phyloP scores from a whole-genome alignment of 352 stramenopile species.

The Elongisporangium undulatum region DNA sequence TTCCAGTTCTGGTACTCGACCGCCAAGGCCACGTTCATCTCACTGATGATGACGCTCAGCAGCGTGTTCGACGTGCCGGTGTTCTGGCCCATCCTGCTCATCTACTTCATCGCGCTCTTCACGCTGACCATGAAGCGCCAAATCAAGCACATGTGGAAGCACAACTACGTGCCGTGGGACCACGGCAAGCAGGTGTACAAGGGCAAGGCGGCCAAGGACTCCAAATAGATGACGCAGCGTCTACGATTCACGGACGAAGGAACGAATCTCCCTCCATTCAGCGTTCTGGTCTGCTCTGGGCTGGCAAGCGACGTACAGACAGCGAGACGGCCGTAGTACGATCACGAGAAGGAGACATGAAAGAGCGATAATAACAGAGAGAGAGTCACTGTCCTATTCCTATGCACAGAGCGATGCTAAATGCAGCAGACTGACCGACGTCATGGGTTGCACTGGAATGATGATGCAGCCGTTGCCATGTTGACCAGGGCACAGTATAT shows the following conservation, averaged over 20 bases:
- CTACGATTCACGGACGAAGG: neutral
- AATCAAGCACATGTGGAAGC: constrained; percentile 99
- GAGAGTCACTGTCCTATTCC: neutral
- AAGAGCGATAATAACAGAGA: too few species aligned
- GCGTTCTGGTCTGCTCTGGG: too few species aligned
- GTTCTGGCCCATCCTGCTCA: constrained; percentile 98
- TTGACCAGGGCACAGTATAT: neutral
- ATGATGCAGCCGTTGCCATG: neutral
- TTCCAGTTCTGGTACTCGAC: constrained; percentile 99
- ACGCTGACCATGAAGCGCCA: constrained; percentile 99
- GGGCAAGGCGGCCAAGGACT: constrained; percentile 60
- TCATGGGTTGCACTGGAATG: neutral
- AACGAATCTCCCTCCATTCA: neutral
- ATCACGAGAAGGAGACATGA: too few species aligned
- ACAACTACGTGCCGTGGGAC: constrained; percentile 98
- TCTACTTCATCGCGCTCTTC: constrained; percentile 99
- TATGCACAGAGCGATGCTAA: neutral
- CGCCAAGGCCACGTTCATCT: constrained; percentile 88
- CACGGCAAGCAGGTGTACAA: constrained; percentile 97
- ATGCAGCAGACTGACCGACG: neutral
- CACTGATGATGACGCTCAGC: constrained; percentile 98
- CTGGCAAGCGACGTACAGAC: neutral
- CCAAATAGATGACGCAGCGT: constrained; percentile 46
- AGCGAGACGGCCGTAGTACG: too few species aligned
- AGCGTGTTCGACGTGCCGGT: constrained; percentile 97